Base-by-base conservation (phyloP, 2,329 filamentous ascomycete species). In the Pseudocercospora vitis region DNA sequence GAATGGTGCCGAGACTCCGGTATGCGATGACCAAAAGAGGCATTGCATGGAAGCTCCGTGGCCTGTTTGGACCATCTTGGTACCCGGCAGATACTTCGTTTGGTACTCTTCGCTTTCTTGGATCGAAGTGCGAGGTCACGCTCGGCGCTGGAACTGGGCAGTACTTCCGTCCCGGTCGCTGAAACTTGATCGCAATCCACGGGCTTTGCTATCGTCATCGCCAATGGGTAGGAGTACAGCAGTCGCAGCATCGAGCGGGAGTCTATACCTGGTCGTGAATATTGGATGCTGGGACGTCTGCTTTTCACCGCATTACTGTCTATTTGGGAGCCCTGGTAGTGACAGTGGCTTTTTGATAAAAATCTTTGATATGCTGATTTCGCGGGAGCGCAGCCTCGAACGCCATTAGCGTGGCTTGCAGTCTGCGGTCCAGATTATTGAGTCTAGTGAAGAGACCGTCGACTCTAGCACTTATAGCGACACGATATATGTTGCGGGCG, bases 1-100 rank as follows among this genome's bases (percentile, higher is more conserved):
- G 24, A 42, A 42, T 21, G 37, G 19, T 26, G 19, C 37, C 37
- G 42, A 45, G 24, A 16, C 42, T 45, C 42, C 24, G 42, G 42
- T 21, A 19, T 45, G 40, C 24, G 19, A 14, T 28, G 24, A 23
- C 42, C 24, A 45, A 31, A 31, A 45, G 14, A 14, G 42, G 16
- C 18, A 14, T 26, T 45, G 42, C 42, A 45, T 42, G 14, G 37
- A n/a, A 18, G 19, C 37, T 42, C 37, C 18, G 19, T 12, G 37
- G 19, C 19, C 37, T 40, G 18, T 40, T 23, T 23, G 19, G 21
- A 7, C 16, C 19, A 39, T 11, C 37, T 40, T 40, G 18, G 37
- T 19, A 12, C 4, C 9, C 6, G 18, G 14, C 12, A 19, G 9
- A 9, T 23, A 11, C 7, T 18, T 5, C 18, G 35, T 9, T 24